Conservation (phyloP, 202 grass and related monocot species). For the Bolboschoenoplectus hybrid region DNA sequence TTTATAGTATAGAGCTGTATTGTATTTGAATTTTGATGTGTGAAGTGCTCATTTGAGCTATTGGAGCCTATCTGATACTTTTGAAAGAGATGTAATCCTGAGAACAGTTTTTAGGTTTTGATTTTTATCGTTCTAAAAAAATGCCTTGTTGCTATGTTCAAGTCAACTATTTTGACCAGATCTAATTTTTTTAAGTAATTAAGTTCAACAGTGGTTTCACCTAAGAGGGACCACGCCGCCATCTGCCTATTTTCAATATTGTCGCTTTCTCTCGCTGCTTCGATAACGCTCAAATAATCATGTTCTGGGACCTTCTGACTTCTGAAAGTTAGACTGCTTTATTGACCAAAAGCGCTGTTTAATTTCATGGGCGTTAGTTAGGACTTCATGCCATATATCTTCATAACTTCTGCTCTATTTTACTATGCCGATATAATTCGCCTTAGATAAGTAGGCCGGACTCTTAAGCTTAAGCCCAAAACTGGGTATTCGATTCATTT, state of each 20-base stretch:
- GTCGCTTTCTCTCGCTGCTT: neutral
- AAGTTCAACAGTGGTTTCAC: neutral
- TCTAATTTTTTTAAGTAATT: neutral
- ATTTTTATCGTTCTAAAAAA: neutral
- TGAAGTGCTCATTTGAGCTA: neutral
- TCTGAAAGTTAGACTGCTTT: neutral
- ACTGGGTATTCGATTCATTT: too few relatives aligned
- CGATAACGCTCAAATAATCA: neutral
- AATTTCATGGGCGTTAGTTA: neutral
- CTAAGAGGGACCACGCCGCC: neutral
- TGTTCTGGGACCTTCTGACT: neutral
- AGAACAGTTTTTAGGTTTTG: neutral
- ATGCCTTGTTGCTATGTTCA: neutral
- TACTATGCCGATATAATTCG: neutral
- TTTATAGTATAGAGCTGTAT: too few relatives aligned
- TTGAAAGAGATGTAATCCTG: neutral
- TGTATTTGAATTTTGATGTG: neutral
- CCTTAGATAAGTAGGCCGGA: too few relatives aligned
- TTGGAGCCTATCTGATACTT: neutral
- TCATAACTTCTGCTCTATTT: too few relatives aligned
- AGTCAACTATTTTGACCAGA: neutral
- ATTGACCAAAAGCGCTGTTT: neutral
- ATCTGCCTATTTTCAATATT: neutral
- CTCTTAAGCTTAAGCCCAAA: too few relatives aligned
- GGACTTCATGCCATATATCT: neutral